Base-by-base conservation (phyloP, 371 early-diverging fungal genomes). In the Amoeboradix gromovi region DNA sequence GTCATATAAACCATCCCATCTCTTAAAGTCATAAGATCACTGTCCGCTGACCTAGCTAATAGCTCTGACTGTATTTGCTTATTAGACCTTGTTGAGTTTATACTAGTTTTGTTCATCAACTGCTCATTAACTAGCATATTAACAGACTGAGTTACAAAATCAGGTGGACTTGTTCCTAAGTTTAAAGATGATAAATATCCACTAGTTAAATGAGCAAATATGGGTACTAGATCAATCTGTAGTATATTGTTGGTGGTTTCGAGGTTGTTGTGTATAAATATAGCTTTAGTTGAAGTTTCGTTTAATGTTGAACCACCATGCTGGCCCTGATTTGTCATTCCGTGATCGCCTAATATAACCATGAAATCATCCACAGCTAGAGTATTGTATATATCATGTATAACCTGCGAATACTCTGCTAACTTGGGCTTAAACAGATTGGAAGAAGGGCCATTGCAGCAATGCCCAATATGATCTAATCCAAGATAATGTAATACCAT, bases 341-440 rank as follows among this genome's bases (percentile, higher is more conserved):
- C 78, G 71, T 78, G 78, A 69, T 78, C 78, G n/a, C 74, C 73
- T n/a, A 72, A 69, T 30, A 76, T 66, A 31, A 75, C 78, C 28
- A 78, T 68, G 1, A 75, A 68, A 12, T 76, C 73, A 30, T 76
- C 72, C 30, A 72, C 70, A 5, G 29, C 69, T 73, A 78, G 70
- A n/a, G 67, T 73, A 12, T 71, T 29, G 66, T 75, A 75, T 29
- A 76, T 67, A 1, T 71, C 66, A 1, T 70, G n/a, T 30, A 77
- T 74, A 27, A 73, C 67, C 32, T 69, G 30, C 68, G 75, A 68
- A 32, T 71, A 71, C 31, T 72, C 28, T 28, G 31, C 16, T 22
- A 72, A n/a, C 5, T 68, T 66, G n/a, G 32, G 30, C 65, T 72
- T 48, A 22, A 75, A 72, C 29, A n/a, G 27, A 69, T 5, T 28